These are phyloP conservation scores for Apiospora pterosperma DNA, from an alignment of 2,329 filamentous ascomycete genomes.

Conservation along the genomic window DNA sequence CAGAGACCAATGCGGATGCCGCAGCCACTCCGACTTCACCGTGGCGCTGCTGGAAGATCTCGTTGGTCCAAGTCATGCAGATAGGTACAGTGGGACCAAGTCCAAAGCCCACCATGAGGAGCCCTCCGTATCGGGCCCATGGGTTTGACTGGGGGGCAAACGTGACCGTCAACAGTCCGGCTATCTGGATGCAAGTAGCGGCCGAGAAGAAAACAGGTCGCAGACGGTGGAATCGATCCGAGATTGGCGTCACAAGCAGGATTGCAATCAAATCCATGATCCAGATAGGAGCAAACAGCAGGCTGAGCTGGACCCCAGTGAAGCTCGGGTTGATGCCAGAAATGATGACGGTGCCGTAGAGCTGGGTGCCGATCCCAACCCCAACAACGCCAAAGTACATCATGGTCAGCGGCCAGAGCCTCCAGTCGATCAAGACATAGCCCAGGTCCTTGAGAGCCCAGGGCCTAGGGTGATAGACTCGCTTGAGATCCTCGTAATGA, in stretches of 20 bases:
- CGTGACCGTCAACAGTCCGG: constrained; percentile 74
- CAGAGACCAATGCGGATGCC: constrained; percentile 80
- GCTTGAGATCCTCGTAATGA: constrained; percentile 78
- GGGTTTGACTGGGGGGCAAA: constrained; percentile 64
- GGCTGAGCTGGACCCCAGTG: constrained; percentile 70
- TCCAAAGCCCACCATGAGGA: constrained; percentile 88
- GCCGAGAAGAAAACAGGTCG: constrained; percentile 79
- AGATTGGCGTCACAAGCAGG: constrained; percentile 77
- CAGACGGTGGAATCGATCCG: constrained; percentile 79
- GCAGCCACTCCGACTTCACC: constrained; percentile 89
- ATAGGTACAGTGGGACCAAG: constrained; percentile 88
- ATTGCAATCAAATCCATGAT: constrained; percentile 90
- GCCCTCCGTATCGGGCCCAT: constrained; percentile 83
- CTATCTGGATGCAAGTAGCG: constrained; percentile 75
- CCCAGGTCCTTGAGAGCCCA: constrained; percentile 73
- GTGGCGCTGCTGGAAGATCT: constrained; percentile 86
- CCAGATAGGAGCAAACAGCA: constrained; percentile 90
- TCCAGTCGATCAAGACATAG: constrained; percentile 76
- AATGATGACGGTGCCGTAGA: constrained; percentile 86
- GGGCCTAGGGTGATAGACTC: constrained; percentile 71
- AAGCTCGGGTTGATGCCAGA: constrained; percentile 70
- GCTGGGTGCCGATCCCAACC: constrained; percentile 85
- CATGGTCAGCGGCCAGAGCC: constrained; percentile 77
- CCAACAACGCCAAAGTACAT: constrained; percentile 97
- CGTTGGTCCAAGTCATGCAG: constrained; percentile 90